A percentile compares a stretch with the other conserved stretches of the same genome.
Conservation (phyloP, 2,329 filamentous ascomycete species). For the Orbilia ellipsospora region DNA sequence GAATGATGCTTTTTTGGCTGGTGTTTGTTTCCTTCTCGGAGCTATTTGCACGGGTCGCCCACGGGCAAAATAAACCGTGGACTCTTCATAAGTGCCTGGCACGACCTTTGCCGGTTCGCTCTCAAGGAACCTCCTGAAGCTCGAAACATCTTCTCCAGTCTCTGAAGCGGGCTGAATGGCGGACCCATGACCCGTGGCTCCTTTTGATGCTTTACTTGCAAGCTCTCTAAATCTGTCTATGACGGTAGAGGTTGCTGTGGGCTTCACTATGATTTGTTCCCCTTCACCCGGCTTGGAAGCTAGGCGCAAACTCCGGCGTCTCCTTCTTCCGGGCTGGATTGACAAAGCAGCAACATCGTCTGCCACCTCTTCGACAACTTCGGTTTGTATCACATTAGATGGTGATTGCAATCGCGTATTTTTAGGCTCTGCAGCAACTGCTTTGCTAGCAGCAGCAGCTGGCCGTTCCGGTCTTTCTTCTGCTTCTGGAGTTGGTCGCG, state of each 20-base stretch:
- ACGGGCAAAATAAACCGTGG: slow-evolving; percentile 41
- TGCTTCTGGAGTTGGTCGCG: slow-evolving; percentile 35
- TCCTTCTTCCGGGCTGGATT: slow-evolving; percentile 21
- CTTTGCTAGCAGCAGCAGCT: neutral
- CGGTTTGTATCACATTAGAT: neutral
- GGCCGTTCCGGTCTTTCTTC: slow-evolving; percentile 7
- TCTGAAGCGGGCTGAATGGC: neutral
- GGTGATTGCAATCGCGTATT: neutral
- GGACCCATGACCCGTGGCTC: neutral
- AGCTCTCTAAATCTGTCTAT: slow-evolving; percentile 44
- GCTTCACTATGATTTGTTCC: neutral
- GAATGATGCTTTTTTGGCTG: slow-evolving; percentile 10
- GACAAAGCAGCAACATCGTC: slow-evolving; percentile 30
- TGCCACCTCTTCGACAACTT: slow-evolving; percentile 7
- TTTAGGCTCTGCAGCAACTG: neutral
- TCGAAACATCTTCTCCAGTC: slow-evolving; percentile 33
- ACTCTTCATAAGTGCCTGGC: slow-evolving; percentile 48
- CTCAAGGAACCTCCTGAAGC: slow-evolving; percentile 45
- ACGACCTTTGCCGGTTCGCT: slow-evolving; percentile 44
- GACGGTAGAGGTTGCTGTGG: slow-evolving; percentile 16
- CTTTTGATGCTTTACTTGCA: slow-evolving; percentile 25
- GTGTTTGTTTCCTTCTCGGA: slow-evolving; percentile 25
- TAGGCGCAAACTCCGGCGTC: slow-evolving; percentile 37
- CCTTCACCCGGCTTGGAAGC: slow-evolving; percentile 16
- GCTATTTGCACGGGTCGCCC: slow-evolving; percentile 4